Evolutionary conservation across 495 filamentous ascomycete genomes (phyloP).

Genomic region (Trichoderma orchidacearum): DNA sequence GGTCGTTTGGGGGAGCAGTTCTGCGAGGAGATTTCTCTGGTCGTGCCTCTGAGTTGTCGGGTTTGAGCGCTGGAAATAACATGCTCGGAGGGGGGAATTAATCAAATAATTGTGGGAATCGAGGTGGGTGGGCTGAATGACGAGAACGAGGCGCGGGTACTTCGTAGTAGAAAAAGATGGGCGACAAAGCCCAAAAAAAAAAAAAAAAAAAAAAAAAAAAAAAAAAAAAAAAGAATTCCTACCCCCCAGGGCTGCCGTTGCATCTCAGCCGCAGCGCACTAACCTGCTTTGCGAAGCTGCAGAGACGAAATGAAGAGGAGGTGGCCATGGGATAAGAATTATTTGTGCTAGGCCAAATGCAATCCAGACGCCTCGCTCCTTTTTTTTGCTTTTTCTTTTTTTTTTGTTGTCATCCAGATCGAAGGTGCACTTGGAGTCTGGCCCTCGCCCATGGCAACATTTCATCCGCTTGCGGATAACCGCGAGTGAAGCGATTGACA

Average conservation of each 20-base stretch:
- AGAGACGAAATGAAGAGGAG: not conserved
- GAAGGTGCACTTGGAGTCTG: too few relatives aligned
- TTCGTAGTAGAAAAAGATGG: not conserved
- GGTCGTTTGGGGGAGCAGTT: not conserved
- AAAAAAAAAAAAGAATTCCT: not conserved
- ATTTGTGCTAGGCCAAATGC: too few relatives aligned
- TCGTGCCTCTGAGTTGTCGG: not conserved
- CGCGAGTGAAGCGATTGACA: not conserved
- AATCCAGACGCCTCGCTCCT: too few relatives aligned
- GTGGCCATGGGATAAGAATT: not conserved
- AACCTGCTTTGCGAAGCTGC: not conserved
- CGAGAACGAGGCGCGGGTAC: too few relatives aligned
- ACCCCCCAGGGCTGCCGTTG: not conserved
- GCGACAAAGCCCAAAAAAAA: too few relatives aligned
- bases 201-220: too few relatives aligned
- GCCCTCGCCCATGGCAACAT: not conserved
- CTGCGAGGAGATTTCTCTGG: not conserved
- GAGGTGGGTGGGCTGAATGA: not conserved
- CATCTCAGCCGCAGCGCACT: not conserved
- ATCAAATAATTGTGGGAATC: not conserved
- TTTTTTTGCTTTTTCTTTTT: too few relatives aligned
- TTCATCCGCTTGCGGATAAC: not conserved
- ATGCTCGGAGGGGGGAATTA: not conserved
- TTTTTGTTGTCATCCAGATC: too few relatives aligned
- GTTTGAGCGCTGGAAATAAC: constrained; percentile 4